Base-by-base conservation (phyloP, 75 land plant species). In the Pinus taeda region DNA sequence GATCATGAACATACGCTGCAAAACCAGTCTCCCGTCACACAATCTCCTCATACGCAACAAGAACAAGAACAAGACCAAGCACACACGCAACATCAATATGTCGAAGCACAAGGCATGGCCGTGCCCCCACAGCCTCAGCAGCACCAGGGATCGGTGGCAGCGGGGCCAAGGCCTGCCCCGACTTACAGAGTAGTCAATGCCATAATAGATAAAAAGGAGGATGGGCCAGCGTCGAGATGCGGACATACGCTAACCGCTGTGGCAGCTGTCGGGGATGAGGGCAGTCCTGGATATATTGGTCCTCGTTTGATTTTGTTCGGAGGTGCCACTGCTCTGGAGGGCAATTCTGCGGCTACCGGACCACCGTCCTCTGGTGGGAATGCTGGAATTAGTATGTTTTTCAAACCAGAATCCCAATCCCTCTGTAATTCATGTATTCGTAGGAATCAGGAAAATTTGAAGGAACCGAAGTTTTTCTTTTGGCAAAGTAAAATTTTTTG, bases 171-270 rank as follows among this genome's bases (percentile, higher is more conserved):
- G 81, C 90, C 87, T 22, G 99, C 99, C 3, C 99, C 99, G 59
- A 75, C 87, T 6, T 97, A 92, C 62, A 78, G 88, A 63, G 92
- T 89, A 18, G 89, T 92, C 33, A 86, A 81, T 57, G 91, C 95
- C 15, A 67, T 92, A 8, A 84, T 91, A 21, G 99, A 97, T 77
- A 97, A 97, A 86, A 87, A 91, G 79, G 99, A 95, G 49, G 99
- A 97, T 69, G 98, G 99, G 9, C 99, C 99, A 4, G 98, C 95
- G 15, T 90, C 93, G 4, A 75, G 99, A 64, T 97, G 99, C 69
- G 99, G 99, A 42, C 99, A 97, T 65, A 97, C 99, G 39, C 75
- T 97, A 71, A 97, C 99, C n/a, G 92, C 99, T 2, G 94, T 97
- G 3, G 89, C 95, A 6, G 93, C 95, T 1, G 89, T 95, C 6